These are phyloP conservation scores for Hymenoscyphus salicellus DNA, from an alignment of 2,329 filamentous ascomycete genomes.

Conservation along the genomic window DNA sequence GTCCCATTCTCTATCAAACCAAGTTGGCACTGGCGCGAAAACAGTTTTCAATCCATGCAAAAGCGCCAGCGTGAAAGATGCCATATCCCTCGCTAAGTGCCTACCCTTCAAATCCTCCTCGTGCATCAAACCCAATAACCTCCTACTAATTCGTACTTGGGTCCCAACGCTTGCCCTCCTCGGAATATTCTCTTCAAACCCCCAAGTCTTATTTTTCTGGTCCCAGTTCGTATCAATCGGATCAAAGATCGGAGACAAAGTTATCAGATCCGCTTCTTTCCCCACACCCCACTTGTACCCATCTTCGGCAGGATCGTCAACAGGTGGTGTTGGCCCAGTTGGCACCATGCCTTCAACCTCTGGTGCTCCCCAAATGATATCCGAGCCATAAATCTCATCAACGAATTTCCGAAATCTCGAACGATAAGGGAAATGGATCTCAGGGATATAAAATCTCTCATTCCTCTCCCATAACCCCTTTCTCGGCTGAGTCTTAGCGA, in stretches of 20 bases:
- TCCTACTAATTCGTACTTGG: background rate
- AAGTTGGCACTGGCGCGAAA: constrained; percentile 70
- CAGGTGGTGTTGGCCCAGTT: background rate
- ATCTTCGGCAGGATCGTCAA: background rate
- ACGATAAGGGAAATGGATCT: constrained; percentile 68
- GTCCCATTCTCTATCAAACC: constrained; percentile 72
- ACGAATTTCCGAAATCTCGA: constrained; percentile 61
- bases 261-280: background rate
- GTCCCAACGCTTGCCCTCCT: background rate
- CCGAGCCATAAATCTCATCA: constrained; percentile 48
- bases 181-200: background rate
- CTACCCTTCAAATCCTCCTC: constrained; percentile 70
- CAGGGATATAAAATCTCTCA: constrained; percentile 74
- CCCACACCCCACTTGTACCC: background rate
- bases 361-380: constrained; percentile 11
- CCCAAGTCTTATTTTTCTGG: background rate
- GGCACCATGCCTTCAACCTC: background rate
- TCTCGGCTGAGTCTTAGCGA: constrained; percentile 66
- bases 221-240: background rate
- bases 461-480: constrained; percentile 76
- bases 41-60: constrained; percentile 72
- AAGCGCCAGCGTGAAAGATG: constrained; percentile 62
- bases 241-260: background rate
- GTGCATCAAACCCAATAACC: constrained; percentile 37
- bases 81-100: constrained; percentile 72